Evolutionary conservation across 495 filamentous ascomycete genomes (phyloP), one percentile per base, ranked within the genome.

Genomic region (Gamarada debralockiae): DNA sequence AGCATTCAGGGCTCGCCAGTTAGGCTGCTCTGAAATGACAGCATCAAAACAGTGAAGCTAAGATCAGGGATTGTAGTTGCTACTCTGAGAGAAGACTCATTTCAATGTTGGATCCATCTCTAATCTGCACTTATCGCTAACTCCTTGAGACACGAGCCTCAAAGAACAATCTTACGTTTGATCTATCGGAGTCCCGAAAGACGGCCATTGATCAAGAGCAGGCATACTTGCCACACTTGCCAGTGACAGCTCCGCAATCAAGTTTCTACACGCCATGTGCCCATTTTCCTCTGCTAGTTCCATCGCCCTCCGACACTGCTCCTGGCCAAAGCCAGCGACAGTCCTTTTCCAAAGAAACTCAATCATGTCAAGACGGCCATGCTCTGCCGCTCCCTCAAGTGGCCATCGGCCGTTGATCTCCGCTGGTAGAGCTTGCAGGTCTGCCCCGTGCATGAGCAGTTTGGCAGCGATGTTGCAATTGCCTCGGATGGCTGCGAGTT

Each of bases 221-320:
- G n/a, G n/a, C n/a, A n/a, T n/a, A n/a, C n/a, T n/a, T n/a, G n/a
- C n/a, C n/a, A n/a, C n/a, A n/a, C n/a, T n/a, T n/a, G n/a, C n/a
- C n/a, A n/a, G n/a, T n/a, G 44, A 48, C 31, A 62, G 40, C 38
- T 62, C 38, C 22, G 39, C 29, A 29, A 62, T 60, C 23, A 48
- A 12, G 22, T 56, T 51, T 42, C 36, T 57, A 31, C 61, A 63
- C 15, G 50, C 58, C 0, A 43, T 20, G 27, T 29, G 27, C 20
- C 44, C 44, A 48, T 48, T 48, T 20, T 29, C 44, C 13, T 22
- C 15, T 12, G 61, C 58, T 8, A 53, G 52, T 13, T 31, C 22
- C 33, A 63, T 63, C 10, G 61, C 61, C 13, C 23, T 43, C 15
- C 18, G 50, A 14, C 58, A 56, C 24, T 52, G 46, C 20, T 55